phyloP scores from a whole-genome alignment of 768 basidiomycete genomes.

The Lactarius akahatsu region DNA sequence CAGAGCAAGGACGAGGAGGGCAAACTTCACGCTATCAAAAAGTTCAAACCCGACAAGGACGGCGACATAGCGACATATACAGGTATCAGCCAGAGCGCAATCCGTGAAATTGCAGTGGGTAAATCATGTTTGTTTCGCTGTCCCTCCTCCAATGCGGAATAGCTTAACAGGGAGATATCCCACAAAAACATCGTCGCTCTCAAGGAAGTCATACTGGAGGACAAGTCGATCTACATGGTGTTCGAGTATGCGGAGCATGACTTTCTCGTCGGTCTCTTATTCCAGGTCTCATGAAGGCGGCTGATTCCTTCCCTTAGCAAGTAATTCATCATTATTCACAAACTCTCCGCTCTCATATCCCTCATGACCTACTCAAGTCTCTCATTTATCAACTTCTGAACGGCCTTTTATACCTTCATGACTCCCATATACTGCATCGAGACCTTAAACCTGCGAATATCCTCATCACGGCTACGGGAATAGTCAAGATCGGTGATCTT shows the following conservation, averaged over 20 bases:
- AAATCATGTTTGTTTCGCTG: constrained; percentile 4
- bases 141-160: constrained; percentile 28
- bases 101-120: constrained; percentile 91
- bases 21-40: constrained; percentile 92
- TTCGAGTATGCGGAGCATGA: constrained; percentile 99
- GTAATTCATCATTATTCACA: constrained; percentile 98
- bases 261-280: constrained; percentile 67
- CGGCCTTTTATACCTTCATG: constrained; percentile 92
- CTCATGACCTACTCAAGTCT: constrained; percentile 81
- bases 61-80: constrained; percentile 95
- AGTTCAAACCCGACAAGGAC: constrained; percentile 99
- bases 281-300: not conserved
- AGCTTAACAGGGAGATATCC: constrained; percentile 87
- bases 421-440: constrained; percentile 91
- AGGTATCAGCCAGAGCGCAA: constrained; percentile 96
- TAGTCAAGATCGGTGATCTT: constrained; percentile 98
- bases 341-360: constrained; percentile 74
- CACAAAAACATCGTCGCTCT: constrained; percentile 92
- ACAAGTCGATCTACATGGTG: constrained; percentile 99
- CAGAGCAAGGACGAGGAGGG: constrained; percentile 69
- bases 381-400: constrained; percentile 93
- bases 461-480: constrained; percentile 83
- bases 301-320: constrained; percentile 58
- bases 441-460: constrained; percentile 99
- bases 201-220: constrained; percentile 93